Conservation (phyloP, 257 asterid species). For the Petunia secreta region DNA sequence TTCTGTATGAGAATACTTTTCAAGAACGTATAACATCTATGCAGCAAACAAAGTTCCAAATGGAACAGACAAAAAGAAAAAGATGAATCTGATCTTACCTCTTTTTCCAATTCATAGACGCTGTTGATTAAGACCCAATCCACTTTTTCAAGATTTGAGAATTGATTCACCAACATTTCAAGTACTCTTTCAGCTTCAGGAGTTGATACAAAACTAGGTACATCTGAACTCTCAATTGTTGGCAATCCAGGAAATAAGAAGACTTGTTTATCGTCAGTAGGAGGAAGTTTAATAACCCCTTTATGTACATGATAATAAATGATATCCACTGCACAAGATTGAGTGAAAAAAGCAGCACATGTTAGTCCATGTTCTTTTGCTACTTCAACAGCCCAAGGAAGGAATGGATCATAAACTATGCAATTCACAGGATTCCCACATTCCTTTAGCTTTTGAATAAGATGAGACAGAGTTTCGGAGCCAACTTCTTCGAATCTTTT, state of each 20-base stretch:
- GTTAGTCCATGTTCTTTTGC: not conserved
- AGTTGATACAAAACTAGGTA: slow-evolving; percentile 22
- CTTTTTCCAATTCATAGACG: slow-evolving; percentile 37
- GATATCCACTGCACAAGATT: slow-evolving; percentile 28
- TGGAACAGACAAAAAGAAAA: not conserved
- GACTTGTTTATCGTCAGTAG: not conserved
- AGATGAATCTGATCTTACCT: not conserved
- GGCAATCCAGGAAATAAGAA: slow-evolving; percentile 27
- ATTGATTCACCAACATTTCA: slow-evolving; percentile 25
- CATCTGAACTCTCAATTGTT: slow-evolving; percentile 6
- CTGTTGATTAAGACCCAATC: slow-evolving; percentile 36
- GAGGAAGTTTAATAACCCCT: slow-evolving; percentile 18
- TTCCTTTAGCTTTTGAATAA: not conserved
- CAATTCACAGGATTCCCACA: slow-evolving; percentile 24
- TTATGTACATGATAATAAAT: slow-evolving; percentile 28
- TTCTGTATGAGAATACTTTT: too few species aligned
- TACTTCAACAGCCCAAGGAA: slow-evolving; percentile 34
- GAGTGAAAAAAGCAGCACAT: slow-evolving; percentile 28
- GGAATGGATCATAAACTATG: slow-evolving; percentile 28
- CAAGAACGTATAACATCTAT: too few species aligned
- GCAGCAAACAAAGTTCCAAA: not conserved
- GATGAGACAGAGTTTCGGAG: slow-evolving; percentile 16
- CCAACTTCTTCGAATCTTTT: slow-evolving; percentile 38
- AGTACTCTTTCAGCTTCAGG: not conserved
- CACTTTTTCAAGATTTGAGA: slow-evolving; percentile 25